These are phyloP conservation scores for Colletotrichum zoysiae DNA, from an alignment of 2,329 filamentous ascomycete genomes.

Conservation along the genomic window DNA sequence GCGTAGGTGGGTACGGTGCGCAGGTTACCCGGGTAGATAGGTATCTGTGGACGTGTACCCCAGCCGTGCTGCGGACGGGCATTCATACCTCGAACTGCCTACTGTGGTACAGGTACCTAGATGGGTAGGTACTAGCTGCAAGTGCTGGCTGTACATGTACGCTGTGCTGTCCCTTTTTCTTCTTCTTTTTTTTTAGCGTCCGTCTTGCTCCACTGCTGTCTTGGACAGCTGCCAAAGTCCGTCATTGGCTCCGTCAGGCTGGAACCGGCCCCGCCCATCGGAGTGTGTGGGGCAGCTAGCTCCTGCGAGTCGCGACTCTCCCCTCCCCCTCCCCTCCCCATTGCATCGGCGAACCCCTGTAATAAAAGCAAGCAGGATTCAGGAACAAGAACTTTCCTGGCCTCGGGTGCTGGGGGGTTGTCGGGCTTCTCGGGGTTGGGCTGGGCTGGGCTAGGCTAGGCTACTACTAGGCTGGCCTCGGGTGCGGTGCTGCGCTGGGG, in stretches of 20 bases:
- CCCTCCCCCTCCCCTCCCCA: background rate
- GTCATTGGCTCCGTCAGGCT: constrained; percentile 37
- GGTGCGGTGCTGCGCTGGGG: no score
- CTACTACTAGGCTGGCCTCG: no score
- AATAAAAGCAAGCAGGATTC: constrained; percentile 28
- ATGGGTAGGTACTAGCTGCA: no score
- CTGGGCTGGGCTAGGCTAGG: background rate
- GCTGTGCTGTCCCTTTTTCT: background rate
- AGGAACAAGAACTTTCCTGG: constrained; percentile 31
- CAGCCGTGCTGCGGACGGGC: no score
- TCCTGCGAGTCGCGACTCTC: background rate
- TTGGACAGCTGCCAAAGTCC: constrained; percentile 5
- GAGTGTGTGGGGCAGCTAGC: constrained; percentile 8
- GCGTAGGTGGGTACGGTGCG: no score
- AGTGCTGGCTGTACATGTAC: no score
- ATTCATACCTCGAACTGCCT: no score
- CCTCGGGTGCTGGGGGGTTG: constrained; percentile 9
- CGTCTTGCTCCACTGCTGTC: constrained; percentile 12
- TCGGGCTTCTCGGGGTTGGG: background rate
- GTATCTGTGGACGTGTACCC: no score
- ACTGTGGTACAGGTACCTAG: no score
- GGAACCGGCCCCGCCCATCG: constrained; percentile 23
- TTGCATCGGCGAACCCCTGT: constrained; percentile 32
- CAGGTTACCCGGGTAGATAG: no score
- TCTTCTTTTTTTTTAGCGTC: background rate